Base-by-base conservation (phyloP, 176 grass and related monocot species). In the Triticum dicoccoides region DNA sequence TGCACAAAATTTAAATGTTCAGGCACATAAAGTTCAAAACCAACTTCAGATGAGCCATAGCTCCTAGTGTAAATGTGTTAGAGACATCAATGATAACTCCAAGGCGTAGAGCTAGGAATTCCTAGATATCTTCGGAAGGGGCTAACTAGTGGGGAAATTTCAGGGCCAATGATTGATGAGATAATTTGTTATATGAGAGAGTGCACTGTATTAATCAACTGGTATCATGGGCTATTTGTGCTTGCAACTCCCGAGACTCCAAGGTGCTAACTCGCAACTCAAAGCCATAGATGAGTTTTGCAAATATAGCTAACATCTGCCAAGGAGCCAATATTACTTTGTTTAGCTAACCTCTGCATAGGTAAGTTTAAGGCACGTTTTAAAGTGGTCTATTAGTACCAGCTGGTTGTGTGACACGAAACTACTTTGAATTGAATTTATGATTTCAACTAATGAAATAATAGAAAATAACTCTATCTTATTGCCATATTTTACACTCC, bases 281-380 rank as follows among this genome's bases (percentile, higher is more conserved):
- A 41, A 41, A 41, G 39, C 9, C 39, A 41, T 41, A 10, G 39
- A 41, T 2, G 9, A 10, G 9, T 9, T 41, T 41, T 41, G 39
- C 39, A 41, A 41, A 10, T 41, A 41, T 35, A 84, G 41, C 44
- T 52, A 52, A 76, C 24, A 44, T 81, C 23, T 69, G 80, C 68
- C 30, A 23, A 77, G 35, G 76, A 84, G 89, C 88, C 89, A 88
- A 85, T 84, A 69, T 37, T 85, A 52, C 70, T 91, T 91, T 85
- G 82, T 77, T 85, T 45, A 81, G 77, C 82, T 78, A 88, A 81
- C 82, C 77, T 88, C 13, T 32, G 49, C 39, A 5, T 47, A 88
- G 70, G 52, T 88, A 49, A 62, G 29, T 62, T 80, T 38, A 80
- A 85, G 69, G n/a, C 77, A 81, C 39, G 3, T 85, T 84, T 84